Evolutionary conservation across 345 rosid genomes (phyloP), one percentile per base, ranked within the genome.

Genomic region (Citrus cavaleriei): DNA sequence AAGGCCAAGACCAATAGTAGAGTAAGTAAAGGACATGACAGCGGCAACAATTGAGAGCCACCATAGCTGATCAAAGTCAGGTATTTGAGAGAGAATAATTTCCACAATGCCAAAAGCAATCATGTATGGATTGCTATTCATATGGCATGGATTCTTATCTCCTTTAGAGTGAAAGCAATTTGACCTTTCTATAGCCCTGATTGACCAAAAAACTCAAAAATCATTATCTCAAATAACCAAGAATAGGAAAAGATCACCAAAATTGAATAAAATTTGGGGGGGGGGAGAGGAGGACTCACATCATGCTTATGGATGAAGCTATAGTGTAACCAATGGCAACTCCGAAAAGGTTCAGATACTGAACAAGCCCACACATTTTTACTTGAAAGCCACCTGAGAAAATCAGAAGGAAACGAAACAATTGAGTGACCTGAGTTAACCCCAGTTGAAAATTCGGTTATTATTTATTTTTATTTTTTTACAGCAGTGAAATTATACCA

Each of bases 11-110:
- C 99, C 98, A 71, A 96, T 91, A n/a, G 88, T 68, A 1, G 98
- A 93, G 90, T 93, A 94, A 69, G 99, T 90, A 85, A 93, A 96
- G 35, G 98, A 94, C 99, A 96, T 96, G 75, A 91, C 89, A 6
- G 99, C 97, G 5, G 95, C 99, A 9, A 94, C 88, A 65, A 90
- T 85, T 61, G 99, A 93, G 78, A 94, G 93, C 98, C 98, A 94
- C 92, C 92, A 90, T 54, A 96, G 81, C 85, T 90, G 97, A 76
- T 91, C 93, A 77, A 94, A 92, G 65, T 89, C 95, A 18, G 94
- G 97, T 78, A 94, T 94, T 78, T 94, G 98, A 13, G 98, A 94
- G 81, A 89, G 78, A 24, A 92, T 0, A 32, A 92, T 85, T 73
- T 94, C 85, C 2, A 78, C 55, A 13, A 92, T 28, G 18, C 97